Evolutionary conservation across 2,329 filamentous ascomycete genomes (phyloP).

Genomic region (Botrytis pseudocinerea): DNA sequence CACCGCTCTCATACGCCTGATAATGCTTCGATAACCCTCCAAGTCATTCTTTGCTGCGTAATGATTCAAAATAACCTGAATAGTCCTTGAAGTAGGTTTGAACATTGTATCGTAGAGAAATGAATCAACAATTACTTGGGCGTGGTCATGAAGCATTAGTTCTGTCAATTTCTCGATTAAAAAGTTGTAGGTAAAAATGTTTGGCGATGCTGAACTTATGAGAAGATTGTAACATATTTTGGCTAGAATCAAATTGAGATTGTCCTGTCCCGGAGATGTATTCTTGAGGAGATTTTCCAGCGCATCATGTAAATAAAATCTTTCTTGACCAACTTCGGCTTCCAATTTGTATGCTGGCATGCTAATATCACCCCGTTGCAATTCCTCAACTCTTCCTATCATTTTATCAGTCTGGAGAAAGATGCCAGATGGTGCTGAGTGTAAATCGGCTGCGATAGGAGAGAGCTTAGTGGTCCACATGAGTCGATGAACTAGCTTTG

Average conservation of each 20-base stretch:
- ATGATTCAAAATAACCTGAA: constrained; percentile 38
- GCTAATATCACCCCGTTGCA: constrained; percentile 27
- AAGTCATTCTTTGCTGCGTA: constrained; percentile 34
- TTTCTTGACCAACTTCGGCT: constrained; percentile 26
- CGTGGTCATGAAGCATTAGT: constrained; percentile 50
- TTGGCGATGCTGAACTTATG: constrained; percentile 59
- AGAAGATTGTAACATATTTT: constrained; percentile 65
- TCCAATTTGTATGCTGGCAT: constrained; percentile 32
- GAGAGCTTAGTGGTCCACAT: constrained; percentile 26
- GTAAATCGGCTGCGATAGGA: constrained; percentile 7
- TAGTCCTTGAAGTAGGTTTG: constrained; percentile 33
- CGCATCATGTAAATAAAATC: constrained; percentile 32
- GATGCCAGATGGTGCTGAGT: constrained; percentile 11
- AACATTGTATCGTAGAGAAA: constrained; percentile 47
- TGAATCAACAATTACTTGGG: constrained; percentile 54
- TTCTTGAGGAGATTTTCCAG: constrained; percentile 30
- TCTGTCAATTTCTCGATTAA: constrained; percentile 66
- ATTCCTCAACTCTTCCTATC: constrained; percentile 25
- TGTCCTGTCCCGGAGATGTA: constrained; percentile 19
- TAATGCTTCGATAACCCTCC: constrained; percentile 33
- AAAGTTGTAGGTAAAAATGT: constrained; percentile 69
- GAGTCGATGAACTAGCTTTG: constrained; percentile 33
- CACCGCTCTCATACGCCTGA: constrained; percentile 36
- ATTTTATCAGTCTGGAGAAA: constrained; percentile 29
- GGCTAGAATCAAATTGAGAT: constrained; percentile 37